Evolutionary conservation across 257 asterid species (phyloP).

Genomic region (Ballota nigra): DNA sequence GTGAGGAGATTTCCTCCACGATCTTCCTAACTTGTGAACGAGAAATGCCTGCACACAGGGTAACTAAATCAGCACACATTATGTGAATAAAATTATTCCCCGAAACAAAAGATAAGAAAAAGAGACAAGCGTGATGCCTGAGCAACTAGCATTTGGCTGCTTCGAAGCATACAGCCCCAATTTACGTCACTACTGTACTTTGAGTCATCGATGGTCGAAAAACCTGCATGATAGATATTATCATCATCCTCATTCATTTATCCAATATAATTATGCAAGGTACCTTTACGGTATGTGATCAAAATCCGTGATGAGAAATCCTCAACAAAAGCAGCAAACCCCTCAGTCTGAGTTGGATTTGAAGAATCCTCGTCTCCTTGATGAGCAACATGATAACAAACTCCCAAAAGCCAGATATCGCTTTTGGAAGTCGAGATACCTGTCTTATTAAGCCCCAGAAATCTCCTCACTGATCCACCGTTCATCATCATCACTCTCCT

Average conservation of each 20-base stretch:
- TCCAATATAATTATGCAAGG: background rate
- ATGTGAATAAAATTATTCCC: background rate
- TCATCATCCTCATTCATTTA: background rate
- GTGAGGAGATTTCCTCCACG: conserved; percentile 79
- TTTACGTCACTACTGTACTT: conserved; percentile 80
- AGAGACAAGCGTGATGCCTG: conserved; percentile 51
- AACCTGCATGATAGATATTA: conserved; percentile 48
- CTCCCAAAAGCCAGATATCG: conserved; percentile 92
- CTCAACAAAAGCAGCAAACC: conserved; percentile 78
- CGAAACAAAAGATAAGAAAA: conserved; percentile 18
- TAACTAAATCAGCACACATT: conserved; percentile 14
- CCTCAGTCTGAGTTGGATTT: conserved; percentile 84
- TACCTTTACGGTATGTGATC: conserved; percentile 92
- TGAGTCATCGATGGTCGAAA: conserved; percentile 67
- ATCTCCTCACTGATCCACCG: conserved; percentile 85
- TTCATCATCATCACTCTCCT: conserved; percentile 71
- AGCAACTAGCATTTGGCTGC: conserved; percentile 99
- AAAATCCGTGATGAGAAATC: conserved; percentile 88
- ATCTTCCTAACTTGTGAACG: conserved; percentile 77
- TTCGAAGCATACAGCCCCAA: conserved; percentile 99
- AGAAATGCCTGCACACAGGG: conserved; percentile 62
- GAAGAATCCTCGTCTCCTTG: conserved; percentile 60
- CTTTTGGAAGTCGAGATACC: conserved; percentile 52
- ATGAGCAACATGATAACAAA: conserved; percentile 65
- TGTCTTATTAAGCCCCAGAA: conserved; percentile 57